These are phyloP conservation scores for Dendrothele bispora DNA, from an alignment of 768 basidiomycete genomes.

Conservation along the genomic window DNA sequence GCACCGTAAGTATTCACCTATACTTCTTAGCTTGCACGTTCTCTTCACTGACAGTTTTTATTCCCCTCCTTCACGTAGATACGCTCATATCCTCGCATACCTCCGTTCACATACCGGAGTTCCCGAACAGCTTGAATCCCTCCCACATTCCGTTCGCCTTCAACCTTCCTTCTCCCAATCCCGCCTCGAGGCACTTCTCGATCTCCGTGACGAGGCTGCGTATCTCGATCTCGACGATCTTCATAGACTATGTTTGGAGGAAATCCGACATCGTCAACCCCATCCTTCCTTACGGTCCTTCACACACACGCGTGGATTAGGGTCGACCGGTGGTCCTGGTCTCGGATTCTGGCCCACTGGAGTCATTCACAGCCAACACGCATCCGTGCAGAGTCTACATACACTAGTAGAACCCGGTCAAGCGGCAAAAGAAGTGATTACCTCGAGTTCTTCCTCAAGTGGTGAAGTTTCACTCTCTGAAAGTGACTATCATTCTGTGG, in stretches of 20 bases:
- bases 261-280: conserved; percentile 53
- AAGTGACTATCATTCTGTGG: too few species aligned
- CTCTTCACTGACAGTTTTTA: conserved; percentile 4
- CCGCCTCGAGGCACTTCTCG: conserved; percentile 66
- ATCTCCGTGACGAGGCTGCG: conserved; percentile 76
- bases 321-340: conserved; percentile 23
- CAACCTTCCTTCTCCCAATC: conserved; percentile 35
- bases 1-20: conserved; percentile 58
- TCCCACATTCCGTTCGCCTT: conserved; percentile 63
- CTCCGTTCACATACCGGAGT: conserved; percentile 57
- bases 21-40: background rate
- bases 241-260: conserved; percentile 63
- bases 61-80: too few species aligned
- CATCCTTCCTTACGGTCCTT: background rate
- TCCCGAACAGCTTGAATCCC: conserved; percentile 44
- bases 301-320: conserved; percentile 35
- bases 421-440: too few species aligned
- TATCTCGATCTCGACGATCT: conserved; percentile 72
- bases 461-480: too few species aligned
- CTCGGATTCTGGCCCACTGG: too few species aligned
- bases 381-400: conserved; percentile 60
- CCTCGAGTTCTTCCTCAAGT: too few species aligned
- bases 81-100: conserved; percentile 68
- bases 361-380: conserved; percentile 47
- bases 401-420: conserved; percentile 65